A percentile compares a stretch with the other conserved stretches of the same genome.
Evolutionary conservation across 202 grass and related monocot genomes (phyloP).

Genomic region (Panicum virgatum): DNA sequence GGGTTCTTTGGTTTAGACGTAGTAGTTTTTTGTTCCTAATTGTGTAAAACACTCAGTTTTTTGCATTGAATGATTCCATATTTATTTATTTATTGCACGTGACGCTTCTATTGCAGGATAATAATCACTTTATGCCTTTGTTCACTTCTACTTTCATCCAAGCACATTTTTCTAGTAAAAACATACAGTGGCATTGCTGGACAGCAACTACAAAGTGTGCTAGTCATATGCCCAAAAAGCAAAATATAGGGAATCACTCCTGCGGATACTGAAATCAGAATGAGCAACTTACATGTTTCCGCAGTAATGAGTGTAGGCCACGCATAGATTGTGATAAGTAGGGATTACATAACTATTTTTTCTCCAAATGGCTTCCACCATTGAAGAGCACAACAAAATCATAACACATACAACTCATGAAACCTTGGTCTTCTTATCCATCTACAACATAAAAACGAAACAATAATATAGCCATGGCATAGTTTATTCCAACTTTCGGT

Average conservation of each 20-base stretch:
- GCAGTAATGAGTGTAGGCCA: constrained; percentile 73
- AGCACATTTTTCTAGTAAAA: not conserved
- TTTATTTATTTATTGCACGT: too few species aligned
- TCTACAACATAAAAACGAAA: too few species aligned
- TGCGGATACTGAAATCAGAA: not conserved
- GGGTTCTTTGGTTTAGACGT: too few species aligned
- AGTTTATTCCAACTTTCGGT: too few species aligned
- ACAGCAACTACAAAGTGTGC: not conserved
- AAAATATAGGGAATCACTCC: not conserved
- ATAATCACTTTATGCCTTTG: too few species aligned
- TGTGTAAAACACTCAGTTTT: too few species aligned
- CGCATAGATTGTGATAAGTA: constrained; percentile 86
- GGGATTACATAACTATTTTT: constrained; percentile 66
- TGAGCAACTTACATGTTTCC: constrained; percentile 65
- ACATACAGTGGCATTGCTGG: not conserved
- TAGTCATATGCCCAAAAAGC: not conserved
- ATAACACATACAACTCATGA: too few species aligned
- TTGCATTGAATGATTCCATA: too few species aligned
- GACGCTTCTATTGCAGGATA: too few species aligned
- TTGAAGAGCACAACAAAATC: constrained; percentile 92
- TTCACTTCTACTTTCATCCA: constrained; percentile 2
- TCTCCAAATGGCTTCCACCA: constrained; percentile 52
- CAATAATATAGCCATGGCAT: too few species aligned
- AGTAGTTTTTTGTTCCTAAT: too few species aligned
- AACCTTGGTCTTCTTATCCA: too few species aligned